phyloP scores from a whole-genome alignment of 768 basidiomycete genomes.

The Crepidotus variabilis region DNA sequence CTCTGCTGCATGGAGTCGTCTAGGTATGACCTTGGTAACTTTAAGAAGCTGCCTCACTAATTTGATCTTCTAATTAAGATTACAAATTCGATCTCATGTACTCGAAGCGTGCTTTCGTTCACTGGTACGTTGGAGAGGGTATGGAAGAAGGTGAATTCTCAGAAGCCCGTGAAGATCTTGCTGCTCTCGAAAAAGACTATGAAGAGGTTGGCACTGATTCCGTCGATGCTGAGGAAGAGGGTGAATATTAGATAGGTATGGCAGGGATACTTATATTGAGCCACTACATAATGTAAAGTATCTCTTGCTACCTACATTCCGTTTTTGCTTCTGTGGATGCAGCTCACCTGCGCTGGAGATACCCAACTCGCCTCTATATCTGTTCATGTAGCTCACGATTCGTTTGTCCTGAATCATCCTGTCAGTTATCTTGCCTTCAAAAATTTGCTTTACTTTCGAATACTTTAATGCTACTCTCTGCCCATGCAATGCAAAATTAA shows the following conservation, averaged over 20 bases:
- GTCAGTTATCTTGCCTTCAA: background rate
- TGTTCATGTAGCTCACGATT: no score
- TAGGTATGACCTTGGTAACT: slow-evolving; percentile 13
- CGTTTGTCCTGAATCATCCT: background rate
- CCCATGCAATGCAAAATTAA: no score
- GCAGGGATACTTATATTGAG: no score
- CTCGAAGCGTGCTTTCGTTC: slow-evolving; percentile 89
- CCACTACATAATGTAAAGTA: no score
- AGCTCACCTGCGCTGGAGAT: slow-evolving; percentile 12
- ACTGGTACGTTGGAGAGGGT: slow-evolving; percentile 98
- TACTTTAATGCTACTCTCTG: no score
- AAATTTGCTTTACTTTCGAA: no score
- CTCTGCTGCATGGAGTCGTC: slow-evolving; percentile 89
- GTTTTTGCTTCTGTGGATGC: background rate
- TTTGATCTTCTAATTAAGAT: slow-evolving; percentile 40
- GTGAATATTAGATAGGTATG: slow-evolving; percentile 33
- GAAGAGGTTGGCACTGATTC: slow-evolving; percentile 72
- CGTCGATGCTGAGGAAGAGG: slow-evolving; percentile 47
- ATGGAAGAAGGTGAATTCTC: slow-evolving; percentile 99
- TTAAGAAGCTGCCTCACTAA: background rate
- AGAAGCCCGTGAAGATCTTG: slow-evolving; percentile 97
- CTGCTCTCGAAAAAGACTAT: slow-evolving; percentile 98
- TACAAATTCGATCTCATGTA: slow-evolving; percentile 99
- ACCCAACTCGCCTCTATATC: slow-evolving; percentile 11
- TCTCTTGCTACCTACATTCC: no score